Percentiles rank a stretch among this genome's conserved stretches.
These are phyloP conservation scores for Ceratobasidium sp. DNA, from an alignment of 1,284 basidiomycete genomes.

Conservation along the genomic window DNA sequence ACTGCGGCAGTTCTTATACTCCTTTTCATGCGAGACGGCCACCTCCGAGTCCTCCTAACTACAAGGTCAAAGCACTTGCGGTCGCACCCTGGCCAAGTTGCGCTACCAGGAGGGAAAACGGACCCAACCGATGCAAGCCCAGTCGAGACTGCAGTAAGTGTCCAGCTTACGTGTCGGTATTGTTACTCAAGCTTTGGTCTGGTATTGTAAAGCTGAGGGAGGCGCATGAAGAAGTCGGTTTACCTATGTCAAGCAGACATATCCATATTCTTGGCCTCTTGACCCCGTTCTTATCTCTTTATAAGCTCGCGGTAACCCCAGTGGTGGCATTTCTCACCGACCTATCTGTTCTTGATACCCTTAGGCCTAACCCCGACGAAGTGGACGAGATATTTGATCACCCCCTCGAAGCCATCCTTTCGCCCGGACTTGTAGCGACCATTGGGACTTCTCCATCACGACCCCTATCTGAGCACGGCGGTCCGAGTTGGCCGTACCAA, in stretches of 20 bases:
- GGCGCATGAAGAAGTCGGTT: conserved; percentile 79
- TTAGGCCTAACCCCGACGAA: conserved; percentile 53
- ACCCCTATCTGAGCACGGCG: conserved; percentile 61
- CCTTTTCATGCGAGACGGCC: conserved; percentile 70
- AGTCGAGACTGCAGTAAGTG: conserved; percentile 74
- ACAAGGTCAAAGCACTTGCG: conserved; percentile 80
- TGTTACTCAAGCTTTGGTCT: not conserved
- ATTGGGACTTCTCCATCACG: not conserved
- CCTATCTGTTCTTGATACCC: conserved; percentile 26
- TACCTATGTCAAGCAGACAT: conserved; percentile 64
- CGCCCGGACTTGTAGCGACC: conserved; percentile 54
- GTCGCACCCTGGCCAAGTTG: conserved; percentile 71
- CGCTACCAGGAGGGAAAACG: conserved; percentile 82
- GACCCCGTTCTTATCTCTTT: conserved; percentile 71
- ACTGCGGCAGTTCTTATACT: conserved; percentile 78
- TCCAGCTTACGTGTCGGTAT: not conserved
- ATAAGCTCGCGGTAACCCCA: conserved; percentile 66
- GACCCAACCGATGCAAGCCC: conserved; percentile 71
- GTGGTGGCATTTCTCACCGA: conserved; percentile 73
- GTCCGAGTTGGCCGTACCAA: conserved; percentile 79
- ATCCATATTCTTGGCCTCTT: conserved; percentile 71
- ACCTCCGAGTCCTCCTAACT: conserved; percentile 79
- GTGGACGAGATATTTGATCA: conserved; percentile 82
- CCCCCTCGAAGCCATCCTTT: conserved; percentile 72
- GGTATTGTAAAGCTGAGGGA: conserved; percentile 66